These are phyloP conservation scores for Candida sithepensis DNA, from an alignment of 805 yeast genomes.

Conservation along the genomic window DNA sequence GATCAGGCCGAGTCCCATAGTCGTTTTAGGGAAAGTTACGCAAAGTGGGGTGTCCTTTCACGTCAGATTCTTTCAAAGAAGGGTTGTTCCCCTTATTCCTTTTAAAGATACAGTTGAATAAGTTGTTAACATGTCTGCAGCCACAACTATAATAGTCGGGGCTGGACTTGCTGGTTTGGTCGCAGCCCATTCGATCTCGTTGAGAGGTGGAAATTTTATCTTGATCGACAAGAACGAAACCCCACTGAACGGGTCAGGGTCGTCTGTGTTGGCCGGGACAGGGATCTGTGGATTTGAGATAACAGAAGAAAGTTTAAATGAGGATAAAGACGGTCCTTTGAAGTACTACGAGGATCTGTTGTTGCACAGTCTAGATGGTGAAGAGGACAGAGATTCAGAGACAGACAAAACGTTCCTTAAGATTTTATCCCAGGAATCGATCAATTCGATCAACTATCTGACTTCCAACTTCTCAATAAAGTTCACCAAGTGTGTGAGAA, in stretches of 20 bases:
- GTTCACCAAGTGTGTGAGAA: slow-evolving; percentile 12
- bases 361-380: slow-evolving; percentile 42
- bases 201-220: slow-evolving; percentile 48
- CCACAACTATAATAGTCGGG: slow-evolving; percentile 53
- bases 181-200: slow-evolving; percentile 49
- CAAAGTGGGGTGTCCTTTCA: background rate
- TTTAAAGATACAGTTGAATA: too few species aligned
- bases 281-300: slow-evolving; percentile 70
- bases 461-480: slow-evolving; percentile 59
- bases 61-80: too few species aligned
- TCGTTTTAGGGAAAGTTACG: background rate
- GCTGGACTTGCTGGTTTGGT: slow-evolving; percentile 64
- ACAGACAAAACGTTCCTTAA: slow-evolving; percentile 34
- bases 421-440: slow-evolving; percentile 55
- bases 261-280: slow-evolving; percentile 58
- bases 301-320: slow-evolving; percentile 40
- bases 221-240: slow-evolving; percentile 54
- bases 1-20: background rate
- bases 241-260: slow-evolving; percentile 43
- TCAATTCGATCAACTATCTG: slow-evolving; percentile 69
- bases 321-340: slow-evolving; percentile 54
- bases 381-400: slow-evolving; percentile 50
- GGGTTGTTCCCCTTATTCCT: too few species aligned
- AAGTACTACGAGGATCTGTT: slow-evolving; percentile 61
- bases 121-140: slow-evolving; percentile 22